A percentile compares a stretch with the other conserved stretches of the same genome.
Evolutionary conservation across 495 filamentous ascomycete genomes (phyloP).

Genomic region (Extremus antarcticus): DNA sequence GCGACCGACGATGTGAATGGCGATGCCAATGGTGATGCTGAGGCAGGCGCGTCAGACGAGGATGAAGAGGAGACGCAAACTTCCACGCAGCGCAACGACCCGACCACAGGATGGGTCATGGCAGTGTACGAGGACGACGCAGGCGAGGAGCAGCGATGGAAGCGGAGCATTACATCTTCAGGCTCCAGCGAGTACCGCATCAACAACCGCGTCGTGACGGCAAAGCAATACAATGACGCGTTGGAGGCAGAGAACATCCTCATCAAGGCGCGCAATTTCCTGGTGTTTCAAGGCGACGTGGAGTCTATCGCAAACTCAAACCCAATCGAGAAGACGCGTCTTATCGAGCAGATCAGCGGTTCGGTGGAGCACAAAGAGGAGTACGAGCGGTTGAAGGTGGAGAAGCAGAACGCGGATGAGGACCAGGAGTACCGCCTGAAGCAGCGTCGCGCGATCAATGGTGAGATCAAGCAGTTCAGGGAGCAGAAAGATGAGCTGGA

Average conservation of each 20-base stretch:
- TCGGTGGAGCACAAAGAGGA: slow-evolving; percentile 92
- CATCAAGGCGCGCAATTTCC: slow-evolving; percentile 94
- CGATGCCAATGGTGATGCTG: slow-evolving; percentile 43
- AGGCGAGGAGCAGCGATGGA: slow-evolving; percentile 91
- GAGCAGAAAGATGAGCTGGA: slow-evolving; percentile 96
- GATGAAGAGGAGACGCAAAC: slow-evolving; percentile 43
- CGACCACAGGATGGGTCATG: slow-evolving; percentile 95
- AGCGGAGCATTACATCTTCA: slow-evolving; percentile 77
- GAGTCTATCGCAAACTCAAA: slow-evolving; percentile 95
- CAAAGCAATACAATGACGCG: slow-evolving; percentile 85
- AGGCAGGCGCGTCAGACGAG: slow-evolving; percentile 39
- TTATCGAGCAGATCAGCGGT: slow-evolving; percentile 96
- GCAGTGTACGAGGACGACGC: slow-evolving; percentile 97
- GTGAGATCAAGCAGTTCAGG: slow-evolving; percentile 93
- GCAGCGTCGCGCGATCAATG: slow-evolving; percentile 86
- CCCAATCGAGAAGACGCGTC: slow-evolving; percentile 80
- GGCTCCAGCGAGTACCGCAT: slow-evolving; percentile 94
- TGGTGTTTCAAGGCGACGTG: slow-evolving; percentile 97
- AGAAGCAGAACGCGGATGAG: slow-evolving; percentile 76
- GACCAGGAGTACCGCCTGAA: slow-evolving; percentile 79
- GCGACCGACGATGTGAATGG: slow-evolving; percentile 41
- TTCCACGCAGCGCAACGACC: slow-evolving; percentile 51
- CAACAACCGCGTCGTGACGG: slow-evolving; percentile 80
- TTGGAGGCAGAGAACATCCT: slow-evolving; percentile 91
- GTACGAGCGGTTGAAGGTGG: slow-evolving; percentile 78